Base-by-base conservation (phyloP, 371 early-diverging fungal genomes). In the Apophysomyces elegans region DNA sequence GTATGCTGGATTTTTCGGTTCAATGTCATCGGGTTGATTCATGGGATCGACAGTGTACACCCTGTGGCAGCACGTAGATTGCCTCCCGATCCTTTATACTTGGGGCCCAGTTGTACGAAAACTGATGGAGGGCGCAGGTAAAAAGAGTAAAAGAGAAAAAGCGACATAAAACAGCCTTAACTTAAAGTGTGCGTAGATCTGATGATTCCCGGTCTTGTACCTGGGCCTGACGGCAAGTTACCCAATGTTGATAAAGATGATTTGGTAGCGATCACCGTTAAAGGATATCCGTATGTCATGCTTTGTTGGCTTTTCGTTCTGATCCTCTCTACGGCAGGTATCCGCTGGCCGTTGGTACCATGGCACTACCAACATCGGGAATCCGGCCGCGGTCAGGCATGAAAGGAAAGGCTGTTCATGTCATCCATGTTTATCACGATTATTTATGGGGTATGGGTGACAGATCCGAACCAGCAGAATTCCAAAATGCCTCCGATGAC, bases 361-460 rank as follows among this genome's bases (percentile, higher is more conserved):
- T 86, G 84, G 83, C 83, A 12, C 36, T 80, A 7, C 71, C 86
- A 8, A 83, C 82, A 21, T 68, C 73, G 11, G 74, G 73, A 1
- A 78, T 89, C 38, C 76, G 71, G 7, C 74, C 80, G 5, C 81
- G 85, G 13, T 65, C 82, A 0, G 86, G 86, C 0, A 86, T 85
- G 74, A 89, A 87, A 69, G 91, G 91, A 41, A 91, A 91, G 64
- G 91, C 91, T 0, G 88, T 91, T 0, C 77, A 86, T 71, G 70
- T 91, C 12, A 69, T 85, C 13, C 91, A 91, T 66, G 86, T 89
- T 1, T 88, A 85, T 66, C 75, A 80, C 46, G 91, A 91, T 72
- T 77, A 76, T 59, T 73, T 91, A 58, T 91, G 91, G 91, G 72
- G 81, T n/a, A 80, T 88, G 75, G 90, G 90, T 7, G 80, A 74